Evolutionary conservation across 768 basidiomycete species (phyloP), one percentile per base, ranked within the genome.

Genomic region (Leccinum rimulosum): DNA sequence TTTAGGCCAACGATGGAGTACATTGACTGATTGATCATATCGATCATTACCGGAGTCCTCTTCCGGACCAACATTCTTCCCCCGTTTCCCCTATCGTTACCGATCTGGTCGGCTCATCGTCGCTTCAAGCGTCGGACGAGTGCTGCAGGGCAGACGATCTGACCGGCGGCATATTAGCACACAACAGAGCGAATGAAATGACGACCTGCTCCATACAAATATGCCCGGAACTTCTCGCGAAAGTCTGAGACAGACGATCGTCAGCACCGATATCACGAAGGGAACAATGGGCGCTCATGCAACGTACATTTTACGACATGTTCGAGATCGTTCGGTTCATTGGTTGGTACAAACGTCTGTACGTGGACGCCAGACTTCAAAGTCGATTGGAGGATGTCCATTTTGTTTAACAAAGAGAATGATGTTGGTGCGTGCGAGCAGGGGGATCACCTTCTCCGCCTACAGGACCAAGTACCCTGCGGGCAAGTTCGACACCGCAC

Each of bases 351-450:
- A 49, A 79, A 89, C 49, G 79, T 77, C 57, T 75, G 76, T 6
- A 89, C 82, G 9, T 75, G 71, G 19, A 87, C 76, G 19, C 86
- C 86, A 3, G 83, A 72, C 10, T 74, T 75, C 50, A 91, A 75
- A 4, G 82, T 88, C 4, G 79, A 75, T 47, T 75, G 70, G 25
- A 88, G 70, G 27, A 89, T 82, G 56, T 83, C 82, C 82, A 75
- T 89, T 82, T 91, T 91, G 68, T 92, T 92, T 59, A 91, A 76
- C 30, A 73, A 92, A 91, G 12, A 91, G 72, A 31, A 91, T 84
- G n/a, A 91, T 75, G 59, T 82, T 84, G 17, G 86, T 80, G 52
- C 80, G 76, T 11, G 80, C 75, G 1, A 91, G 78, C 2, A 91
- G 77, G 63, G 77, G 77, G 55, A 30, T 30, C 0, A 95, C 92